Evolutionary conservation across 140 eudicot genomes (phyloP).

Genomic region (Oenanthe javanica): DNA sequence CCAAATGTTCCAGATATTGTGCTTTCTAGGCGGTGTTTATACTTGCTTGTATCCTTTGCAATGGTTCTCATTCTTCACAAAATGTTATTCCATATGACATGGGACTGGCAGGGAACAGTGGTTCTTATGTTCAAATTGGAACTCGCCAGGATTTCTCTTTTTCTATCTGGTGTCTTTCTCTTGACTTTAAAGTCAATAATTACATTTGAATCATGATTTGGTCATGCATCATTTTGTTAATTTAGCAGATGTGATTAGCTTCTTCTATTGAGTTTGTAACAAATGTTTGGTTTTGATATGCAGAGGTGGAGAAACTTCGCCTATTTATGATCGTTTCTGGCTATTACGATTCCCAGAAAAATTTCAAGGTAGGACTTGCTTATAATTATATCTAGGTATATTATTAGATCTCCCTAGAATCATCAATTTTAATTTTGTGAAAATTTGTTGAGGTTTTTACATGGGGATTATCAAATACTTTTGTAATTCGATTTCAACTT

Average conservation of each 20-base stretch:
- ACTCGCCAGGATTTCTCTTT: neutral
- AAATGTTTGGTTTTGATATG: conserved; percentile 9
- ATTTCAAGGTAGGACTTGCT: conserved; percentile 43
- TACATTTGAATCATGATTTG: neutral
- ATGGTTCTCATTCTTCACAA: neutral
- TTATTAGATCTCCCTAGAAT: neutral
- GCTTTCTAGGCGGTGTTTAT: neutral
- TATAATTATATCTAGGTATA: neutral
- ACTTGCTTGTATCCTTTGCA: neutral
- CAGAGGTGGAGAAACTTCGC: conserved; percentile 56
- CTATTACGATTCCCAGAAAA: conserved; percentile 40
- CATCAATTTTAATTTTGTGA: neutral
- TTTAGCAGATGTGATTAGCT: neutral
- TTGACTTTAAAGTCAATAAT: too few relatives aligned
- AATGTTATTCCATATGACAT: neutral
- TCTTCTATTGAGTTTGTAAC: neutral
- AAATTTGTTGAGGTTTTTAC: neutral
- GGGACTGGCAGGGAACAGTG: neutral
- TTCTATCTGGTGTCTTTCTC: neutral
- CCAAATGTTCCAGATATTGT: neutral
- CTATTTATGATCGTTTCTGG: conserved; percentile 50
- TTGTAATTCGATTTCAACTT: neutral
- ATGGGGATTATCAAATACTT: neutral
- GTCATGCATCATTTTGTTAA: neutral
- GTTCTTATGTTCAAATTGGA: neutral